Base-by-base conservation (phyloP, 352 stramenopile species). In the Globisporangium takayamanum region DNA sequence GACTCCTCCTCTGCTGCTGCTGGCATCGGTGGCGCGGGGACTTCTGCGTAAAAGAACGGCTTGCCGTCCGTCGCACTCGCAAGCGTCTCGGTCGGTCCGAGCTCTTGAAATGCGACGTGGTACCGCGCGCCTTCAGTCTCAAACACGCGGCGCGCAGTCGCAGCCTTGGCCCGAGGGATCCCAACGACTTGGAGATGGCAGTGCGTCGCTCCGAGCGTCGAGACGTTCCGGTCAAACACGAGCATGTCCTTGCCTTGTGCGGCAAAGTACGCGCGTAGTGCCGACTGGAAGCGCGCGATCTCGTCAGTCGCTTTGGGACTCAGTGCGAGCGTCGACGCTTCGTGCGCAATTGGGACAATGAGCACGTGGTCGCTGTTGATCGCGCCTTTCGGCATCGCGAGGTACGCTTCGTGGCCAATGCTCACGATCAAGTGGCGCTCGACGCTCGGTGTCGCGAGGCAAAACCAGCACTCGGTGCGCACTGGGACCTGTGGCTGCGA, bases 381-480 rank as follows among this genome's bases (percentile, higher is more conserved):
- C 6, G 80, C 79, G 5, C 83, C 83, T 55, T 93, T 93, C 3
- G 83, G 80, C 72, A 93, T 84, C 11, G 83, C 83, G 30, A 93
- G 63, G 60, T 93, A 93, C 16, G 79, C 79, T 54, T 91, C 77
- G 55, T 87, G 67, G 8, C 83, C 83, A 57, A 93, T 93, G 54
- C 79, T 89, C 39, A 90, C 81, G 55, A 93, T 89, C 61, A 93
- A 70, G 55, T 93, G 84, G 14, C 78, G 83, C 65, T 91, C 84
- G 0, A 93, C 64, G 22, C 72, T 85, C 5, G 84, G 84, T 15
- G 84, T 93, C 10, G 84, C 77, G 20, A 93, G 66, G 50, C 84
- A 93, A 59, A 93, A 93, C 84, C 84, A 93, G 73, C 84, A 93
- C 66, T 93, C 84, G 11, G 66, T 74, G n/a, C 84, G 84, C 12